Percentiles rank a stretch among this genome's conserved stretches.
Evolutionary conservation across 2,329 filamentous ascomycete species (phyloP).

Genomic region (Curvularia sp.): DNA sequence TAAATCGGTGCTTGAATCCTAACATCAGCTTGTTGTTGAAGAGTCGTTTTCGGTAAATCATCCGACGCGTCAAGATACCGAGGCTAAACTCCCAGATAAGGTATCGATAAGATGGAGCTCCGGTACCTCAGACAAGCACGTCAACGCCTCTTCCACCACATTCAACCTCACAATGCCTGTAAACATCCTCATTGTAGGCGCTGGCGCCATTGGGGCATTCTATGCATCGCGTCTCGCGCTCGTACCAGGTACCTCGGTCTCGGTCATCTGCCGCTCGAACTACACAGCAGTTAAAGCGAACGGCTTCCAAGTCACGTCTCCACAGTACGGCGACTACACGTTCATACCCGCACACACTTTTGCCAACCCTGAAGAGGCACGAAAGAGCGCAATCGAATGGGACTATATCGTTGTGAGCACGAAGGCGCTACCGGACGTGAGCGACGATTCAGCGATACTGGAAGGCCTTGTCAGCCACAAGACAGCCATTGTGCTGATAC

Average conservation of each 20-base stretch:
- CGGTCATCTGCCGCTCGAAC: slow-evolving; percentile 77
- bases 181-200: slow-evolving; percentile 71
- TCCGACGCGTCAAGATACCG: slow-evolving; percentile 12
- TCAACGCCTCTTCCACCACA: background rate
- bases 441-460: slow-evolving; percentile 67
- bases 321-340: slow-evolving; percentile 70
- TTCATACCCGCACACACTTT: slow-evolving; percentile 70
- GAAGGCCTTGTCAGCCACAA: slow-evolving; percentile 63
- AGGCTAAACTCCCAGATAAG: slow-evolving; percentile 16
- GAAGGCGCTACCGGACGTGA: slow-evolving; percentile 72
- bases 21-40: background rate
- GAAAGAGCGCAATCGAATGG: slow-evolving; percentile 57
- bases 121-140: slow-evolving; percentile 10
- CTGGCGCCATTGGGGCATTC: slow-evolving; percentile 75
- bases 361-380: slow-evolving; percentile 66
- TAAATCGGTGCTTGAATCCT: background rate
- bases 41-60: background rate
- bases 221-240: slow-evolving; percentile 73
- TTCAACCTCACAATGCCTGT: slow-evolving; percentile 42
- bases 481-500: slow-evolving; percentile 70
- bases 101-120: slow-evolving; percentile 11
- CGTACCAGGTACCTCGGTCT: slow-evolving; percentile 65
- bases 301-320: slow-evolving; percentile 71
- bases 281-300: slow-evolving; percentile 67
- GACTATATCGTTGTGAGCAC: slow-evolving; percentile 75